Base-by-base conservation (phyloP, 768 basidiomycete species). In the Auricularia sp. region DNA sequence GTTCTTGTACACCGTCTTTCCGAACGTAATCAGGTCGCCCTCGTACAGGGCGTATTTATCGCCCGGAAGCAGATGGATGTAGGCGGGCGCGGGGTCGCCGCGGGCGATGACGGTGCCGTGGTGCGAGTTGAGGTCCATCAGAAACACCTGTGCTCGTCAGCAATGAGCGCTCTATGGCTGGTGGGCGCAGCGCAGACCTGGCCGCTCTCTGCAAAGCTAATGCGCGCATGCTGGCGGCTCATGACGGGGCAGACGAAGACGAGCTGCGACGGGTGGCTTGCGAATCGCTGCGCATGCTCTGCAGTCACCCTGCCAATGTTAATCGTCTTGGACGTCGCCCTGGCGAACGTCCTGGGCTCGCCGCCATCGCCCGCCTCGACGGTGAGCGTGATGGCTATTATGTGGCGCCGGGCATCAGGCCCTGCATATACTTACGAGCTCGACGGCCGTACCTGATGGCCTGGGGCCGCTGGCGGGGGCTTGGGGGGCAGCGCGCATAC, bases 241-340 rank as follows among this genome's bases (percentile, higher is more conserved):
- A 92, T 87, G 58, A 91, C 90, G 36, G 88, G 86, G 70, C 90
- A 91, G 61, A 84, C 76, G 68, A 91, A 91, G 73, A 84, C 23
- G 10, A 14, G 11, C 56, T 59, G 56, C 7, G 23, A 6, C 10
- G 29, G 56, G 56, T 35, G 23, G 7, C 10, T 29, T 10, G 23
- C 34, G 56, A 33, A 34, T 14, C 56, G 18, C 16, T 29, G 29
- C 14, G 56, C 56, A 29, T 59, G 23, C 56, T 59, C 56, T 14
- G 56, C 29, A 1, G 56, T 34, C 7, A 59, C 56, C 4, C 56
- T 21, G 16, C 29, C 34, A 7, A 59, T 34, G 11, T 35, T 23
- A 7, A 59, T 29, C 23, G 56, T 35, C 11, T 29, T 14, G 12
- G 56, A 7, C 29, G 11, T 14, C 2, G 3, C 29, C 23, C 33